Evolutionary conservation across 371 early-diverging fungal species (phyloP), one percentile per base, ranked within the genome.

Genomic region (Dichotomocladium elegans): DNA sequence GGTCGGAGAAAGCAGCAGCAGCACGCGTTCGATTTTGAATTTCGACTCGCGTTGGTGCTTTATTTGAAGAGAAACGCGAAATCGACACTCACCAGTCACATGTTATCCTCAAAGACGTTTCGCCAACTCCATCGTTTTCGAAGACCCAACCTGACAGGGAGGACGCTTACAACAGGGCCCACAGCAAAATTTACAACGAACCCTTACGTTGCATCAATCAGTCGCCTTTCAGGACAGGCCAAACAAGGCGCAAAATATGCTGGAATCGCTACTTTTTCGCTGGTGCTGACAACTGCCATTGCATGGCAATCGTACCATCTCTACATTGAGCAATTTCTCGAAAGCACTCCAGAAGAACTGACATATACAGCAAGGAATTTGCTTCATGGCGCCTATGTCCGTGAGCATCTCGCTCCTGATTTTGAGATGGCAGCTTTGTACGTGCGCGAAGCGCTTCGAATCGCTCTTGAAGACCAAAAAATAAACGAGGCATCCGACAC

Each of bases 341-440:
- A 70, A 37, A 19, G 70, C 0, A 79, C 80, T 33, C 78, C 80
- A 4, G 35, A 52, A 2, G 72, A 64, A 53, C 51, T 80, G 7
- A 56, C 67, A 1, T 68, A 64, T 19, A 61, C 64, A 25, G 78
- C 70, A 9, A 64, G 78, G 12, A 68, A 74, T 42, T 61, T 74
- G 28, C 63, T 80, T 1, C 74, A 74, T 25, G 78, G 78, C 9
- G 80, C 80, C 5, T 70, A 76, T 55, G 43, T 77, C 3, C 72
- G 78, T 15, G 78, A 77, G 53, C 52, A 68, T 29, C 33, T 77
- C 3, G 58, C 60, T 2, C 70, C 68, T 7, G 70, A 77, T 34
- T 61, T 60, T 34, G 64, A 63, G 9, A 47, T 74, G 1, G 80
- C 80, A 2, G 60, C 72, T 1, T 27, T 62, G 14, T 76, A 77